Evolutionary conservation across 352 stramenopile genomes (phyloP).

Genomic region (Globisporangium takayamanum): DNA sequence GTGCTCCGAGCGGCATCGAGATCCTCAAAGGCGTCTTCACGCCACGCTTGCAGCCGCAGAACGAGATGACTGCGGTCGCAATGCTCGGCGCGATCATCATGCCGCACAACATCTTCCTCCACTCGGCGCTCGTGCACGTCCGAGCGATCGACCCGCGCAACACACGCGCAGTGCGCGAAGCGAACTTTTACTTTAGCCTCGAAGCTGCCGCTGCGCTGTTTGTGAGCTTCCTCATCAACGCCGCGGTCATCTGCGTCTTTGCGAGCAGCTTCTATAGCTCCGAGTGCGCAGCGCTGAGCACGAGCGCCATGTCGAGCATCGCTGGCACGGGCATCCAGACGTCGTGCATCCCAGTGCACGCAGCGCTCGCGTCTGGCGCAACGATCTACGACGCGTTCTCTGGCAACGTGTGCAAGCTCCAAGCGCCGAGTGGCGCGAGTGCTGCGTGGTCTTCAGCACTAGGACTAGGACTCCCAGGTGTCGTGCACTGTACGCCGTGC

Average conservation of each 20-base stretch:
- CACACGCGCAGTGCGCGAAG: conserved; percentile 32
- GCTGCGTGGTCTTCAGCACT: background rate
- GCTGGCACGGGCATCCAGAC: conserved; percentile 52
- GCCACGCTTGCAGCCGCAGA: background rate
- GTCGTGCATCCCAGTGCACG: conserved; percentile 48
- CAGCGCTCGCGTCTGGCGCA: conserved; percentile 39
- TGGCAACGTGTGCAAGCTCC: conserved; percentile 45
- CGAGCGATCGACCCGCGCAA: conserved; percentile 1
- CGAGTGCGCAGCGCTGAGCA: conserved; percentile 39
- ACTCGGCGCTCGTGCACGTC: conserved; percentile 78
- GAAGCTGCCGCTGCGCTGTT: conserved; percentile 80
- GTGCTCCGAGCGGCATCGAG: conserved; percentile 46
- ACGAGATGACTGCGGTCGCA: conserved; percentile 4
- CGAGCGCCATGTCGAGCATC: conserved; percentile 43
- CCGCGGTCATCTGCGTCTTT: conserved; percentile 86
- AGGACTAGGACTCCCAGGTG: background rate
- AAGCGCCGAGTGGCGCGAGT: background rate
- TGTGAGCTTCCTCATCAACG: conserved; percentile 89
- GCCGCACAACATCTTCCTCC: conserved; percentile 92
- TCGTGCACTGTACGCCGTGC: conserved; percentile 31
- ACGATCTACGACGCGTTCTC: conserved; percentile 58
- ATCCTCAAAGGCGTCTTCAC: conserved; percentile 44
- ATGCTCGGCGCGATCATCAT: conserved; percentile 53
- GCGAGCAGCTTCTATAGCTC: conserved; percentile 86
- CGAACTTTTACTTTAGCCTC: conserved; percentile 84